Conservation (phyloP, 805 yeast genomes). For the Priceomyces melissophilus region DNA sequence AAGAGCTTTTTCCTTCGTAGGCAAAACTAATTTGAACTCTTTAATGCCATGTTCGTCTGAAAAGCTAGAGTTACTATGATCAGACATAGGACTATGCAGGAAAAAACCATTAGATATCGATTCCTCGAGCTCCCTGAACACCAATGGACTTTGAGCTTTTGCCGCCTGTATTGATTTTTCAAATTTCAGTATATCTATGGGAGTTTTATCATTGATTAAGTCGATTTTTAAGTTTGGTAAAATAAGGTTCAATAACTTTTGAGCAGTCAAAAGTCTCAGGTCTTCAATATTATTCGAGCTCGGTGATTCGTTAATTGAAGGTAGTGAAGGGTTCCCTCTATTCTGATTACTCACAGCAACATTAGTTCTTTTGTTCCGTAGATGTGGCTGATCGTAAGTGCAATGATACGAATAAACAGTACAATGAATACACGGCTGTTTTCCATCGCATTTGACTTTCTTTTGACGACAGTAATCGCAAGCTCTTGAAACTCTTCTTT, state of each 20-base stretch:
- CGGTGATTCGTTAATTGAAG: neutral
- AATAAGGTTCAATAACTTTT: constrained; percentile 28
- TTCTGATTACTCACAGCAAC: too few species aligned
- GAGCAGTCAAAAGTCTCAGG: constrained; percentile 13
- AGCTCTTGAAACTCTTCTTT: constrained; percentile 68
- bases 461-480: constrained; percentile 74
- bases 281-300: constrained; percentile 14
- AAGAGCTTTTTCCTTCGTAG: constrained; percentile 70
- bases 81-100: neutral
- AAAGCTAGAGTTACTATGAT: neutral
- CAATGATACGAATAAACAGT: constrained; percentile 85
- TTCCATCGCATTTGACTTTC: constrained; percentile 78
- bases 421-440: constrained; percentile 76
- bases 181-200: constrained; percentile 33
- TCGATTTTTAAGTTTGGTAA: constrained; percentile 35
- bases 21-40: constrained; percentile 66
- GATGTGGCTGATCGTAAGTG: constrained; percentile 76
- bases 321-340: too few species aligned
- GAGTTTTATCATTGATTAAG: constrained; percentile 28
- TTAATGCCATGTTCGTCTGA: constrained; percentile 13
- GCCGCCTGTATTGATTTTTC: constrained; percentile 21
- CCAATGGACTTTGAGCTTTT: constrained; percentile 15
- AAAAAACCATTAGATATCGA: constrained; percentile 5
- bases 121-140: constrained; percentile 26
- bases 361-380: constrained; percentile 40